Base-by-base conservation (phyloP, 2,329 filamentous ascomycete genomes). In the Verticillium zaregamsianum region DNA sequence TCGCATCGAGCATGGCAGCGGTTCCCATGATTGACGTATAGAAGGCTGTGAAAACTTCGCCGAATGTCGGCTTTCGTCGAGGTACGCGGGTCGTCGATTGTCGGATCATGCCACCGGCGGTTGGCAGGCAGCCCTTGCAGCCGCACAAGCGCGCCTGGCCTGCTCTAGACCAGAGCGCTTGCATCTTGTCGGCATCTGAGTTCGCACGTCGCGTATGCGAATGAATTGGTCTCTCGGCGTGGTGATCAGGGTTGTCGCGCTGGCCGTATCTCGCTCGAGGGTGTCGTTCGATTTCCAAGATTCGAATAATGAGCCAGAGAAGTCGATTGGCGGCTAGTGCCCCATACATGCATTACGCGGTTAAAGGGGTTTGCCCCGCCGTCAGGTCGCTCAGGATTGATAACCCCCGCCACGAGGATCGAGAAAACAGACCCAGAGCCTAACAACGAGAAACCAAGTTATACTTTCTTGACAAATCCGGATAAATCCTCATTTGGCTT, bases 11-110 rank as follows among this genome's bases (percentile, higher is more conserved):
- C 3, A 89, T 77, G 12, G 87, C 82, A 2, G 87, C 88, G 2
- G 86, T 84, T 5, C 86, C 88, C 68, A 90, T 84, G 60, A 89
- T 82, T 37, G 86, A 85, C 31, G 88, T 88, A 69, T 91, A 91
- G 71, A 83, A 84, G 45, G 89, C 84, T 28, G 88, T 90, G 70
- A 89, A 80, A 63, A 87, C 65, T 74, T 87, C 78, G 73, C 81
- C 75, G 68, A 80, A 73, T 49, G 78, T 79, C 54, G 81, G 73
- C 66, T 81, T 82, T 60, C 82, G 81, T 68, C 79, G 80, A 59
- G 80, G 72, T 35, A 80, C 75, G 25, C 79, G 76, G 49, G 80
- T 81, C 55, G 84, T 81, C 60, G 80, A 73, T 69, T 80, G 81
- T 62, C 82, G 81, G 63, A 80, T 76, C 63, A 85, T 68, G 55